Percentiles rank a stretch among this genome's conserved stretches.
Evolutionary conservation across 2,329 filamentous ascomycete species (phyloP).

Genomic region (Geosmithia morbida): DNA sequence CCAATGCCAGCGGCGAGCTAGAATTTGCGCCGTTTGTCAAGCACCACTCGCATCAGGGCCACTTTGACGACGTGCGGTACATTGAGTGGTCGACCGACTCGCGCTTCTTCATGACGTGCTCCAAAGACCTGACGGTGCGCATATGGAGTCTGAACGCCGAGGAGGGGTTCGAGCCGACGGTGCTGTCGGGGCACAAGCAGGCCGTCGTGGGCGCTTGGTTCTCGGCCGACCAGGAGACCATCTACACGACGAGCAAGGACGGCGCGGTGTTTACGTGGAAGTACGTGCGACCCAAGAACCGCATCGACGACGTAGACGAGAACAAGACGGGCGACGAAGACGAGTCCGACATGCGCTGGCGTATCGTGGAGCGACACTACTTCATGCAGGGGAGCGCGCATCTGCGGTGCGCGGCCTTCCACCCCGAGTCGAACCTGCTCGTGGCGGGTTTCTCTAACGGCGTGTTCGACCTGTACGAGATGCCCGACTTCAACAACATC

Average conservation of each 20-base stretch:
- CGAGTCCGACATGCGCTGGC: slow-evolving; percentile 63
- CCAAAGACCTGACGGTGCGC: slow-evolving; percentile 80
- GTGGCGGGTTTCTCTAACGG: slow-evolving; percentile 94
- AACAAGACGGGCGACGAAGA: slow-evolving; percentile 46
- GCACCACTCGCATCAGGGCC: slow-evolving; percentile 72
- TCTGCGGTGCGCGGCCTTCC: slow-evolving; percentile 81
- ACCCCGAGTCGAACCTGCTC: slow-evolving; percentile 76
- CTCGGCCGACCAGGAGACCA: slow-evolving; percentile 82
- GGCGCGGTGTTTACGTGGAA: slow-evolving; percentile 94
- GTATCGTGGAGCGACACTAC: slow-evolving; percentile 81
- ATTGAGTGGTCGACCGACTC: slow-evolving; percentile 96
- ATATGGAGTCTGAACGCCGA: slow-evolving; percentile 90
- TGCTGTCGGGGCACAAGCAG: slow-evolving; percentile 81
- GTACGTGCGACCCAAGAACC: slow-evolving; percentile 51
- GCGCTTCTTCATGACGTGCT: slow-evolving; percentile 82
- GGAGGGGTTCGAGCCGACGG: slow-evolving; percentile 79
- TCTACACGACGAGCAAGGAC: slow-evolving; percentile 94
- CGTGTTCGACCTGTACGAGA: slow-evolving; percentile 84
- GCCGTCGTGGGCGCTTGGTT: slow-evolving; percentile 94
- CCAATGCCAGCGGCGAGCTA: slow-evolving; percentile 63
- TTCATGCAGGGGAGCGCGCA: slow-evolving; percentile 86
- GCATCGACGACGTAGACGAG: slow-evolving; percentile 23
- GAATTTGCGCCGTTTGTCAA: slow-evolving; percentile 92
- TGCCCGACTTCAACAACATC: slow-evolving; percentile 91
- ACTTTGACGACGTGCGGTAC: slow-evolving; percentile 74